Base-by-base conservation (phyloP, 2,329 filamentous ascomycete genomes). In the Orbilia brochopaga region DNA sequence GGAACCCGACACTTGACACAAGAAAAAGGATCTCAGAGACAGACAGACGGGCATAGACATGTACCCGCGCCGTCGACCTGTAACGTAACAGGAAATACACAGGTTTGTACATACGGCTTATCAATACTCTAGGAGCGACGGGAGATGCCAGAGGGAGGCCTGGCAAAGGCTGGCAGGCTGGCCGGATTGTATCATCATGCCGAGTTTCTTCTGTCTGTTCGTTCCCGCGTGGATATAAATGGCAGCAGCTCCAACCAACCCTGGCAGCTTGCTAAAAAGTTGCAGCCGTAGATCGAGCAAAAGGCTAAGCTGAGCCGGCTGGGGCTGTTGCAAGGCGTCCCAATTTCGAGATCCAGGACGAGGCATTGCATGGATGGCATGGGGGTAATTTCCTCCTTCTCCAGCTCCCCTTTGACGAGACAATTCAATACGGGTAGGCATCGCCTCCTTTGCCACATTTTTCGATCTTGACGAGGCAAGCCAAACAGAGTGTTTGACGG, bases 361-460 rank as follows among this genome's bases (percentile, higher is more conserved):
- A 44, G 13, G 17, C 11, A n/a, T n/a, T n/a, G n/a, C n/a, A 44
- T 44, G 11, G 40, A 60, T 55, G 48, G 48, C 37, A 50, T 46
- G 48, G 53, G 32, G 37, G 48, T 42, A 57, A 44, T n/a, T n/a
- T n/a, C n/a, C n/a, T n/a, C n/a, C n/a, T n/a, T n/a, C n/a, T n/a
- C n/a, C n/a, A n/a, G n/a, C n/a, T 56, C 19, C 53, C 40, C 55
- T 57, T 70, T 60, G 53, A 54, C 59, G 44, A 30, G 55, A 54
- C 55, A 70, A 70, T 70, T 70, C 8, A 3, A 3, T 70, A 59
- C 66, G 27, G 50, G 55, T 63, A 63, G 54, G 40, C 59, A 59
- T 59, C 60, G 55, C 66, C 66, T 70, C 66, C 66, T 70, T 70
- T 70, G 60, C 66, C 59, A 64, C 59, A 32, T 32, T 70, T n/a